Evolutionary conservation across 306 rosid genomes (phyloP), one percentile per base, ranked within the genome.

Genomic region (Inga leiocalycina): DNA sequence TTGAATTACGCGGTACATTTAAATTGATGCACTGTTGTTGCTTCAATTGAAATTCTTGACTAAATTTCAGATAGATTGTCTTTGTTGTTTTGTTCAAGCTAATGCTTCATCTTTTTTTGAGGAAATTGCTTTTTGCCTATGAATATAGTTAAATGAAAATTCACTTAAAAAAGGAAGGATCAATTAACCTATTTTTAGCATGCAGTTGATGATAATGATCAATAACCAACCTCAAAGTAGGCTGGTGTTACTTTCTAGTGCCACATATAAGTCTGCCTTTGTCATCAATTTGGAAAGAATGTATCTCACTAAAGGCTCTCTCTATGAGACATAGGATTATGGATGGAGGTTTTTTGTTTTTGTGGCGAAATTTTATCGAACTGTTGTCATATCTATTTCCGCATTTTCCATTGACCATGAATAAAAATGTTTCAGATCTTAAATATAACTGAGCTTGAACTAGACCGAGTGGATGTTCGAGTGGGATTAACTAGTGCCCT

Each of bases 401-500:
- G 59, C 69, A 71, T 83, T 62, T 78, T 80, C 82, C 56, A 70
- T 81, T 82, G 74, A 43, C 80, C 80, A 12, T 30, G 41, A 61
- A 84, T 86, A 84, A 14, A 80, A 78, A 78, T 85, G 44, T 24
- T 85, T 88, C 98, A 96, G 98, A 97, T 96, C 85, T 89, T 94
- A 89, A 96, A 96, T 87, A 87, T 96, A 85, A 96, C 97, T 0
- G 99, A 96, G 88, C 99, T 92, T 79, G 98, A 94, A 86, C 86
- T 96, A 51, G 93, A 94, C 78, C 95, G 99, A 78, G 98, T 96
- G 87, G 99, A 96, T 88, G 90, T 96, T 46, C 94, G 99, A 41
- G 97, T 96, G 84, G 99, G 99, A 79, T 81, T 94, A 84, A 91
- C 97, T 11, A 98, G 98, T 74, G 92, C 99, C 79, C 83, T 91